Evolutionary conservation across 106 monocot species (phyloP).

Genomic region (Chionographis japonica): DNA sequence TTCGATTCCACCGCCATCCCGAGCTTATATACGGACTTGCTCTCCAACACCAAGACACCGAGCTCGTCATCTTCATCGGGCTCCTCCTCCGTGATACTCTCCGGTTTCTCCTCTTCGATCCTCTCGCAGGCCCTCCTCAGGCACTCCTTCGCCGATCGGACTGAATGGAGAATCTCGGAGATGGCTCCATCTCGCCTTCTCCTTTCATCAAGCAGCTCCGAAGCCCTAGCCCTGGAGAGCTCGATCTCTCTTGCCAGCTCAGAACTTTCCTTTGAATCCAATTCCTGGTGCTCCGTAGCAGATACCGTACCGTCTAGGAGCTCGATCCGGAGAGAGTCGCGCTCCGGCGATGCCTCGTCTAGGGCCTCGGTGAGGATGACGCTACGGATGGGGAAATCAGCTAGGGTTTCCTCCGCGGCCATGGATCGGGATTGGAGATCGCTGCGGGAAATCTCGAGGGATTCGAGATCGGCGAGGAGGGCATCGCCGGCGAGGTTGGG

Average conservation of each 20-base stretch:
- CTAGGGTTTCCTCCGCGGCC: slow-evolving; percentile 12
- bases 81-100: neutral
- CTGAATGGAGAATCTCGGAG: slow-evolving; percentile 8
- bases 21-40: slow-evolving; percentile 8
- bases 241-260: slow-evolving; percentile 7
- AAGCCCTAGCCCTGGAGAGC: slow-evolving; percentile 5
- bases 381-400: neutral
- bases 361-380: slow-evolving; percentile 1
- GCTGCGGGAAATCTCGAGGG: neutral
- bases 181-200: slow-evolving; percentile 4
- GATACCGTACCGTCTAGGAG: slow-evolving; percentile 9
- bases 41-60: slow-evolving; percentile 15
- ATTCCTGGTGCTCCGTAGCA: neutral
- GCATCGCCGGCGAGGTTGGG: neutral
- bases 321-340: slow-evolving; percentile 9
- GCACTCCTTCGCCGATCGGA: slow-evolving; percentile 10
- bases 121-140: slow-evolving; percentile 22
- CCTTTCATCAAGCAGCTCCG: slow-evolving; percentile 11
- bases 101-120: slow-evolving; percentile 10
- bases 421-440: slow-evolving; percentile 7
- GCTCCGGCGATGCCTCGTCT: neutral
- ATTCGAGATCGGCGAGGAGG: neutral
- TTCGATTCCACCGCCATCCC: slow-evolving; percentile 16
- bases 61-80: slow-evolving; percentile 7
- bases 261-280: slow-evolving; percentile 1